These are phyloP conservation scores for Fraxinus ornus DNA, from an alignment of 305 asterid species.

Conservation along the genomic window DNA sequence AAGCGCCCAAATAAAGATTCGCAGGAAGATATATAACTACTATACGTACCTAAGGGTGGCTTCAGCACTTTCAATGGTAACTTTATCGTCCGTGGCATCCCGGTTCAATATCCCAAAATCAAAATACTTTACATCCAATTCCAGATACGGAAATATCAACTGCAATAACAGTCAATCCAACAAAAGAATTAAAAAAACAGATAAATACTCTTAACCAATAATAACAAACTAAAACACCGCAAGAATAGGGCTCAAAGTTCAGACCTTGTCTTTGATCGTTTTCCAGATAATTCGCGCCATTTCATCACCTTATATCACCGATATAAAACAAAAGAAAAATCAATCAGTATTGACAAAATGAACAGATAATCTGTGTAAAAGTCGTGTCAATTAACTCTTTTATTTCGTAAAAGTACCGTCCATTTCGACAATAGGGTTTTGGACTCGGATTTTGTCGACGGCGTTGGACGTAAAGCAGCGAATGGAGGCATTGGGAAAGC, in stretches of 20 bases:
- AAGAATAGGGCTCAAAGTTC: not conserved
- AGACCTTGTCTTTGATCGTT: constrained; percentile 80
- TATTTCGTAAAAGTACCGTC: constrained; percentile 49
- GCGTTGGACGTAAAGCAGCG: constrained; percentile 58
- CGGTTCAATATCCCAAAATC: constrained; percentile 85
- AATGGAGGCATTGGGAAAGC: constrained; percentile 39
- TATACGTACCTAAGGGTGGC: constrained; percentile 78
- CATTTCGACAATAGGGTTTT: constrained; percentile 85
- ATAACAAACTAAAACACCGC: not conserved
- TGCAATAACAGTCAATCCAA: constrained; percentile 29
- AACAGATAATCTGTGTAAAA: not conserved
- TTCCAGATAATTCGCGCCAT: constrained; percentile 89
- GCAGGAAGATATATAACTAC: not conserved
- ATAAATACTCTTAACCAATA: not conserved
- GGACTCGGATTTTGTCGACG: constrained; percentile 58
- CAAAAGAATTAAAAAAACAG: not conserved
- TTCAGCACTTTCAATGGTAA: constrained; percentile 87
- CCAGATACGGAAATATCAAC: constrained; percentile 76
- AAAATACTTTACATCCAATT: constrained; percentile 76
- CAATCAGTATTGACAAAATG: not conserved
- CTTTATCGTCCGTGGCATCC: constrained; percentile 74
- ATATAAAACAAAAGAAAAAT: not conserved
- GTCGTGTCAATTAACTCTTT: not conserved
- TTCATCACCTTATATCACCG: constrained; percentile 57
- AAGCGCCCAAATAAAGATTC: not conserved